phyloP scores from a whole-genome alignment of 2,329 filamentous ascomycete genomes.

The Monosporascus sp. region DNA sequence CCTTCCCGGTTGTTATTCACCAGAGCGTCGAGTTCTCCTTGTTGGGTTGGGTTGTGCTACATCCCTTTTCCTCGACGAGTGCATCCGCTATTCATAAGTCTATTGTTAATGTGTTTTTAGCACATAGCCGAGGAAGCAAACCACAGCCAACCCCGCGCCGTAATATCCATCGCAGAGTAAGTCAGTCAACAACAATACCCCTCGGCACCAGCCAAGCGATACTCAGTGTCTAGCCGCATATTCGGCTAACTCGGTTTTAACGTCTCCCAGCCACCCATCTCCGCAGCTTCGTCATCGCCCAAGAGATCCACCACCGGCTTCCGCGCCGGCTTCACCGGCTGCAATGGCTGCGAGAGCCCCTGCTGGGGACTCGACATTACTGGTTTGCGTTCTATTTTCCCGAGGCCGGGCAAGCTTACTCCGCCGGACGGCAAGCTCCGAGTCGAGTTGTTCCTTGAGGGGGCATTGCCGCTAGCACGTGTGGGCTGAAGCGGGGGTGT shows the following conservation, averaged over 20 bases:
- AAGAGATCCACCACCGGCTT: conserved; percentile 41
- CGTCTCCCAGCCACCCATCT: conserved; percentile 51
- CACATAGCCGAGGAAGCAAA: background rate
- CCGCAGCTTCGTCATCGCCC: conserved; percentile 37
- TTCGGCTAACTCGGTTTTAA: conserved; percentile 41
- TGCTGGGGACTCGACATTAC: conserved; percentile 23
- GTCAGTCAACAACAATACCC: background rate
- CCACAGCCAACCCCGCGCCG: background rate
- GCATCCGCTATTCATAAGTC: background rate
- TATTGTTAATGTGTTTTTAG: no score
- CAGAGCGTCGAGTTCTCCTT: no score
- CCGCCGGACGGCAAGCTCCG: conserved; percentile 11
- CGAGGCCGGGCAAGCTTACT: conserved; percentile 23
- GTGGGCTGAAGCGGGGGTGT: conserved; percentile 6
- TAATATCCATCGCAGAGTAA: background rate
- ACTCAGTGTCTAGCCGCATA: background rate
- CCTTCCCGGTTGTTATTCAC: no score
- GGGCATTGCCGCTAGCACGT: conserved; percentile 1
- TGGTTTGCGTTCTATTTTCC: conserved; percentile 22
- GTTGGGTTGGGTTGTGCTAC: no score
- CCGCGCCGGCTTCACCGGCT: conserved; percentile 24
- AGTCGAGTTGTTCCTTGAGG: conserved; percentile 3
- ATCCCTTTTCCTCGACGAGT: no score
- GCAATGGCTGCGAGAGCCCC: conserved; percentile 19
- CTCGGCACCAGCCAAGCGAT: conserved; percentile 13